Evolutionary conservation across 2,329 filamentous ascomycete genomes (phyloP).

Genomic region (Drechslerella coelobrocha): DNA sequence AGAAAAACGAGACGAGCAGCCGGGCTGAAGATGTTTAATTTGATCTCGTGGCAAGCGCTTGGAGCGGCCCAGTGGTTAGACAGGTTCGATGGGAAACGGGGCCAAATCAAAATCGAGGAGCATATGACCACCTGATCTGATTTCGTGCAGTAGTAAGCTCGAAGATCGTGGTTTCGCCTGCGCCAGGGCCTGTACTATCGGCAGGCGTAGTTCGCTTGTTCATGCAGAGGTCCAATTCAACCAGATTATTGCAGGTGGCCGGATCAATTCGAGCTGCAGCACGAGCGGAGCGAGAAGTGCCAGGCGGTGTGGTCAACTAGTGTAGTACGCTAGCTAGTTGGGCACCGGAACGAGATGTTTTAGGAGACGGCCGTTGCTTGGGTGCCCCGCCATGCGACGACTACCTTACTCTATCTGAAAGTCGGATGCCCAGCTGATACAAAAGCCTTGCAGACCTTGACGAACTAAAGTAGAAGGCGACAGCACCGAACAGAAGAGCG

Average conservation of each 20-base stretch:
- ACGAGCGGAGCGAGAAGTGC: constrained; percentile 33
- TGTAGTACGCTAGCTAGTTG: constrained; percentile 45
- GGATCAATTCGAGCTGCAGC: constrained; percentile 49
- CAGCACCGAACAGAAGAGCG: not conserved
- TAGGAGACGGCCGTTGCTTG: constrained; percentile 27
- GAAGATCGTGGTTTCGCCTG: constrained; percentile 45
- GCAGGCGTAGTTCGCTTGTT: constrained; percentile 49
- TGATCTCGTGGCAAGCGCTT: constrained; percentile 38
- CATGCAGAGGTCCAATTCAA: constrained; percentile 49
- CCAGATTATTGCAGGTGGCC: constrained; percentile 47
- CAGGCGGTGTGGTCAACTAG: constrained; percentile 27
- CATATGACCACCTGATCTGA: constrained; percentile 51
- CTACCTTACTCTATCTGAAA: constrained; percentile 37
- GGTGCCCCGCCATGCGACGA: constrained; percentile 45
- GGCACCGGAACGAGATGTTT: constrained; percentile 31
- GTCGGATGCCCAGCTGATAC: constrained; percentile 3
- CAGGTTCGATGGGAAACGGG: constrained; percentile 18
- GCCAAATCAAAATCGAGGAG: constrained; percentile 34
- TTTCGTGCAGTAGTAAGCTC: constrained; percentile 45
- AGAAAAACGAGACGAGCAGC: constrained; percentile 45
- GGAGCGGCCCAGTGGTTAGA: not conserved
- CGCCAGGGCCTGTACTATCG: constrained; percentile 29
- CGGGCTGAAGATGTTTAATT: constrained; percentile 24
- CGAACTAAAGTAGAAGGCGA: not conserved
- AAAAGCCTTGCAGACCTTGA: not conserved